Base-by-base conservation (phyloP, 176 grass and related monocot species). In the Pontederia crassipes region DNA sequence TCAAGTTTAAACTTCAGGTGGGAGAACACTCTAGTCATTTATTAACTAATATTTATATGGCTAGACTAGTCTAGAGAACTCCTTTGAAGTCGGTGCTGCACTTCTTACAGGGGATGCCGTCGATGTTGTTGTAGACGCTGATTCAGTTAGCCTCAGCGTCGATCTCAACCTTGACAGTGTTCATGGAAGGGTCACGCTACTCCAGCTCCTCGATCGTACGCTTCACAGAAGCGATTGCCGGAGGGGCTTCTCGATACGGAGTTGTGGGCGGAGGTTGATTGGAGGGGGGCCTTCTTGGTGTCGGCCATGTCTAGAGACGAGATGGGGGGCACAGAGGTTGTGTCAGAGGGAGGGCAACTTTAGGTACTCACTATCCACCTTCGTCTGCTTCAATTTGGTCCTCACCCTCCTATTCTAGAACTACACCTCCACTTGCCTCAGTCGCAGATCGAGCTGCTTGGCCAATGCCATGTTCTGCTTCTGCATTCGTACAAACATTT, bases 311-410 rank as follows among this genome's bases (percentile, higher is more conserved):
- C 57, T 51, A 72, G 75, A 75, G 12, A 0, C 6, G 55, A 71
- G 68, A 2, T 4, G 14, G 2, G 26, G 51, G 69, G 64, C 86
- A 90, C 87, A 49, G 79, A 85, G 87, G 64, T 82, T 28, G 71
- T 74, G 59, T n/a, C n/a, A n/a, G n/a, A n/a, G n/a, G n/a, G n/a
- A n/a, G n/a, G n/a, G n/a, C n/a, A n/a, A n/a, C 71, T 95, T 95
- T 69, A 95, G 52, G 75, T 77, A 88, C 78, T 88, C 89, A 67
- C 89, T 88, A 68, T 95, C 89, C 64, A 95, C 89, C 85, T 95
- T 84, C 56, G 85, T 95, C 77, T 95, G 89, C 81, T 95, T 95
- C 81, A 95, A 76, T 65, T 95, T 95, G 70, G 89, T 95, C 76
- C 89, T 88, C 20, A 84, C 89, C 60, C 89, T 86, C 24, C 89